Evolutionary conservation across 192 early-diverging fungal species (phyloP).

Genomic region (Linnemannia hyalina): DNA sequence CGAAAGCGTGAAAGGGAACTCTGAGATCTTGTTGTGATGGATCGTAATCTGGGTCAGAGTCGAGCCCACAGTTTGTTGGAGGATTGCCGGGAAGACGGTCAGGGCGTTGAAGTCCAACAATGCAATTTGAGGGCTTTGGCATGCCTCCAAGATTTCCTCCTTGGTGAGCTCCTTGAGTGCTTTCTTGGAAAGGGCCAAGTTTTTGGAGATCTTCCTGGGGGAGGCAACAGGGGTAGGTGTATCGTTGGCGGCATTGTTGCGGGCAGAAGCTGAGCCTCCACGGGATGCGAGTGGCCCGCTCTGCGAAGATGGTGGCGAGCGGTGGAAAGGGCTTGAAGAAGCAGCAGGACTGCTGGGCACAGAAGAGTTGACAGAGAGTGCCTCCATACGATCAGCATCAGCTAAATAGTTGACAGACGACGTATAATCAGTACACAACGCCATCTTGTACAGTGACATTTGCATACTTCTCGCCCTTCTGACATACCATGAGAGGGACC

Average conservation of each 20-base stretch:
- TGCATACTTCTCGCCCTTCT: neutral
- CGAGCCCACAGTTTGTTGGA: slow-evolving; percentile 28
- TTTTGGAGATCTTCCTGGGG: slow-evolving; percentile 30
- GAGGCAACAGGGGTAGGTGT: neutral
- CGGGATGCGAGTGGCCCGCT: slow-evolving; percentile 8
- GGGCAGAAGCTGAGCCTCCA: neutral
- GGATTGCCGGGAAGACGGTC: slow-evolving; percentile 25
- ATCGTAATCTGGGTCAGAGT: slow-evolving; percentile 64
- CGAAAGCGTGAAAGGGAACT: slow-evolving; percentile 55
- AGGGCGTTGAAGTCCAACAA: slow-evolving; percentile 54
- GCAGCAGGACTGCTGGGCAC: neutral
- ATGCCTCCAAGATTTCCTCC: slow-evolving; percentile 41
- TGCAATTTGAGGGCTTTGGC: slow-evolving; percentile 38
- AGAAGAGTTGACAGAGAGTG: slow-evolving; percentile 19
- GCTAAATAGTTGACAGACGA: neutral
- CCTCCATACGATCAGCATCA: slow-evolving; percentile 43
- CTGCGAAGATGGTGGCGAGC: neutral
- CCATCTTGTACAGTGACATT: neutral
- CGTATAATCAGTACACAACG: neutral
- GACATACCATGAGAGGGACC: slow-evolving; percentile 30
- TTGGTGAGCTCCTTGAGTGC: slow-evolving; percentile 41
- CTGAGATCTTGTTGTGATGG: slow-evolving; percentile 63
- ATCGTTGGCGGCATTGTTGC: slow-evolving; percentile 3
- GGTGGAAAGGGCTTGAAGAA: neutral
- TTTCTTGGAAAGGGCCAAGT: slow-evolving; percentile 60